Evolutionary conservation across 768 basidiomycete genomes (phyloP).

Genomic region (Cantharellus anzutake): DNA sequence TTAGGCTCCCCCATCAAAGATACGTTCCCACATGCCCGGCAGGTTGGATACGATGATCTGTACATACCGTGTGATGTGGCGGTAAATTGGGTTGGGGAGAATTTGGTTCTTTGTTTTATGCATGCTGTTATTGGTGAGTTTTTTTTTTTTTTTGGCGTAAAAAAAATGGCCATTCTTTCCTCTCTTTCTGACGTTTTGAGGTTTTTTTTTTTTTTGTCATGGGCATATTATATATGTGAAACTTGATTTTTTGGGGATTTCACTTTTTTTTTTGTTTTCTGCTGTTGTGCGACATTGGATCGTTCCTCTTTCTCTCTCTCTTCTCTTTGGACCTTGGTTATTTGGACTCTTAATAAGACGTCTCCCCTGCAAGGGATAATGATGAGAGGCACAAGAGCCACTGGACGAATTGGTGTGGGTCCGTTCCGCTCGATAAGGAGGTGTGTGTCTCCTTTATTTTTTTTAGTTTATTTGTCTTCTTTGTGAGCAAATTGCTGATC

Average conservation of each 20-base stretch:
- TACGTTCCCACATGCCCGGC: conserved; percentile 45
- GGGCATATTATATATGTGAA: no score
- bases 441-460: neutral
- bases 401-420: conserved; percentile 85
- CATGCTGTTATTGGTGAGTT: conserved; percentile 60
- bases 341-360: conserved; percentile 5
- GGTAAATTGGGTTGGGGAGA: conserved; percentile 76
- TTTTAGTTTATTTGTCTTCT: neutral
- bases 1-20: conserved; percentile 33
- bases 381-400: conserved; percentile 47
- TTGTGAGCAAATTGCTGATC: no score
- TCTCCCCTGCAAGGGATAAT: conserved; percentile 39
- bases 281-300: neutral
- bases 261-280: no score
- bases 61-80: conserved; percentile 82
- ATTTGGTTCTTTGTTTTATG: conserved; percentile 73
- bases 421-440: conserved; percentile 31
- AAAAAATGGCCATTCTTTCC: neutral
- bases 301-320: no score
- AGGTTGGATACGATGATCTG: conserved; percentile 45
- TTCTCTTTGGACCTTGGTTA: neutral
- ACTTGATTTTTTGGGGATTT: no score
- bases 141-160: neutral
- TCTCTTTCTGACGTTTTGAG: neutral
- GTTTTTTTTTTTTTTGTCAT: neutral